A percentile compares a stretch with the other conserved stretches of the same genome.
Evolutionary conservation across 2,329 filamentous ascomycete genomes (phyloP).

Genomic region (Hirsutella minnesotensis): DNA sequence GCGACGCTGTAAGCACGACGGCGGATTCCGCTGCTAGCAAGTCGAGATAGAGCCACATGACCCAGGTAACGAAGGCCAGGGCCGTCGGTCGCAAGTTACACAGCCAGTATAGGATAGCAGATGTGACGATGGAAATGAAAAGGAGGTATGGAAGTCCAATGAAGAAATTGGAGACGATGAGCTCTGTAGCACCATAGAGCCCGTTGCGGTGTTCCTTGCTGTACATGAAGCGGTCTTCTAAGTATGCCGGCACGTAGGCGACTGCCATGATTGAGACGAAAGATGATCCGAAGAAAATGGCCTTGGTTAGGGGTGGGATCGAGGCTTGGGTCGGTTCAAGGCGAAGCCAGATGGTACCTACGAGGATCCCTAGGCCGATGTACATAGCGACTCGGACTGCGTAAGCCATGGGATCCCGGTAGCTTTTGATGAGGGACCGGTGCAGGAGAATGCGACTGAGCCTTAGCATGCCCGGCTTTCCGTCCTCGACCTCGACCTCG

Average conservation of each 20-base stretch:
- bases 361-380: slow-evolving; percentile 62
- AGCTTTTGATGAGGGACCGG: slow-evolving; percentile 70
- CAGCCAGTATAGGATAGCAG: slow-evolving; percentile 67
- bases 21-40: slow-evolving; percentile 72
- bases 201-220: slow-evolving; percentile 66
- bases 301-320: slow-evolving; percentile 74
- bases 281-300: slow-evolving; percentile 63
- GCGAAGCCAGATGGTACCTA: slow-evolving; percentile 79
- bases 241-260: slow-evolving; percentile 72
- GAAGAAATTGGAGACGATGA: slow-evolving; percentile 69
- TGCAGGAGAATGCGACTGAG: slow-evolving; percentile 59
- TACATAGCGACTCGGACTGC: slow-evolving; percentile 79
- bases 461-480: slow-evolving; percentile 29
- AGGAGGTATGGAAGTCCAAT: slow-evolving; percentile 76
- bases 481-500: slow-evolving; percentile 10
- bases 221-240: slow-evolving; percentile 50
- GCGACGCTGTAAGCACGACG: slow-evolving; percentile 60
- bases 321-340: slow-evolving; percentile 55
- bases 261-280: slow-evolving; percentile 77
- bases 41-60: slow-evolving; percentile 79
- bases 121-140: slow-evolving; percentile 65
- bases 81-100: slow-evolving; percentile 59
- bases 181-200: slow-evolving; percentile 61
- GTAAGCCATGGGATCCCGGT: slow-evolving; percentile 75
- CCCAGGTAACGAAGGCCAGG: slow-evolving; percentile 60